Conservation (phyloP, 192 early-diverging fungal species). For the Backusella morwellensis region DNA sequence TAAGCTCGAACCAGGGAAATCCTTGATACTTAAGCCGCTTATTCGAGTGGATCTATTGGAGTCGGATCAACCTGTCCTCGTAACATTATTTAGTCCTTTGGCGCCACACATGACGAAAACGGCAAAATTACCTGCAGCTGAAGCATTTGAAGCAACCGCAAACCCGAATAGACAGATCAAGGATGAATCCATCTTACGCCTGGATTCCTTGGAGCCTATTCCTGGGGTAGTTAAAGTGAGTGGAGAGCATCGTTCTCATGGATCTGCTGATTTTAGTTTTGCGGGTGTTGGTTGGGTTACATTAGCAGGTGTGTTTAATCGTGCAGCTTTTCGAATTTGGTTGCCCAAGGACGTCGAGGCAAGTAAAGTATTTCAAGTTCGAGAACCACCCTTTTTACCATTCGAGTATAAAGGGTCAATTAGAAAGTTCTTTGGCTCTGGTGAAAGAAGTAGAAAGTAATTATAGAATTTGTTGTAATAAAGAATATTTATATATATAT, state of each 20-base stretch:
- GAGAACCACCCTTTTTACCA: slow-evolving; percentile 60
- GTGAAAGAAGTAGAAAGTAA: slow-evolving; percentile 15
- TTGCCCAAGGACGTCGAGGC: slow-evolving; percentile 40
- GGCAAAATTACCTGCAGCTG: slow-evolving; percentile 33
- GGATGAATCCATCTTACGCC: slow-evolving; percentile 27
- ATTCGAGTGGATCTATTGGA: slow-evolving; percentile 57
- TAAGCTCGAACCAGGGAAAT: slow-evolving; percentile 48
- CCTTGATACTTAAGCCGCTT: slow-evolving; percentile 56
- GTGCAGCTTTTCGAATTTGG: slow-evolving; percentile 49
- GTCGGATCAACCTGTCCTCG: slow-evolving; percentile 41
- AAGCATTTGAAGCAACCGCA: slow-evolving; percentile 20
- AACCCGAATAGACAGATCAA: slow-evolving; percentile 22
- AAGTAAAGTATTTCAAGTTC: slow-evolving; percentile 30
- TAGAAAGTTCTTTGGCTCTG: slow-evolving; percentile 36
- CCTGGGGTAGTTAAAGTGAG: slow-evolving; percentile 36
- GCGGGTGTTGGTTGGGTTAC: slow-evolving; percentile 64
- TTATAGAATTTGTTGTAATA: not conserved
- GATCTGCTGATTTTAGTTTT: slow-evolving; percentile 57
- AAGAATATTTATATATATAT: not conserved
- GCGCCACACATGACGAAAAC: slow-evolving; percentile 59
- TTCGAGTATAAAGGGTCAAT: slow-evolving; percentile 53
- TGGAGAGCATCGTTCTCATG: slow-evolving; percentile 42
- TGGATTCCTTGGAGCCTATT: slow-evolving; percentile 38
- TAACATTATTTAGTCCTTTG: slow-evolving; percentile 54
- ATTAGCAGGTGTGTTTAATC: slow-evolving; percentile 48